Evolutionary conservation across 192 early-diverging fungal species (phyloP).

Genomic region (Coemansia sp.): DNA sequence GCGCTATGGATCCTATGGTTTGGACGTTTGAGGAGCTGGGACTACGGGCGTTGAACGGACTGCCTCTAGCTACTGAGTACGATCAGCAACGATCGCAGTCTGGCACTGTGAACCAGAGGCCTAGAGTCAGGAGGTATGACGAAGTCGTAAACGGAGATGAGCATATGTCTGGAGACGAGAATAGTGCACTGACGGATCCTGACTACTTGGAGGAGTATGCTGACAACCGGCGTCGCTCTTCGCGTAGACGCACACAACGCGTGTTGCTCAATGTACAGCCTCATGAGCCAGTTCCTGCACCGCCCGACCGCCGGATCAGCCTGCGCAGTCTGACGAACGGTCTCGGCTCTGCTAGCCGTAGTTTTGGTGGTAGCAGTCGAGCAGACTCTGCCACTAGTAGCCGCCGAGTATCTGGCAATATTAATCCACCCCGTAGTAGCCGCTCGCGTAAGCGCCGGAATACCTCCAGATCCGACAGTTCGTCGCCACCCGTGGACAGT

Average conservation of each 20-base stretch:
- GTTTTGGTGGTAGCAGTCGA: neutral
- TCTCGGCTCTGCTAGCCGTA: neutral
- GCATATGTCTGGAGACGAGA: neutral
- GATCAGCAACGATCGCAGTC: neutral
- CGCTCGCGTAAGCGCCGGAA: constrained; percentile 10
- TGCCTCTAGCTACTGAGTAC: neutral
- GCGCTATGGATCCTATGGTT: neutral
- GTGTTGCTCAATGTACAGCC: constrained; percentile 15
- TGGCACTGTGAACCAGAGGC: neutral
- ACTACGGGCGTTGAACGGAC: neutral
- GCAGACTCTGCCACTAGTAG: neutral
- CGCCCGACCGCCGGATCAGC: constrained; percentile 1
- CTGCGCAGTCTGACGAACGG: neutral
- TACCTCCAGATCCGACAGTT: neutral
- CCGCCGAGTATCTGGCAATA: neutral
- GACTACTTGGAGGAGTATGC: neutral
- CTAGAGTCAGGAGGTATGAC: neutral
- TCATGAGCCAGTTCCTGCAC: neutral
- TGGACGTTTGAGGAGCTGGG: neutral
- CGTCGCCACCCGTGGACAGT: constrained; percentile 4
- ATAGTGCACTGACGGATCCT: neutral
- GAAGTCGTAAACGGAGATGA: neutral
- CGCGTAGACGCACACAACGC: constrained; percentile 14
- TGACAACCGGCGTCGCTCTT: constrained; percentile 10
- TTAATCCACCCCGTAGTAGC: constrained; percentile 1